Conservation (phyloP, 768 basidiomycete species). For the Neoboletus subvelutipes region DNA sequence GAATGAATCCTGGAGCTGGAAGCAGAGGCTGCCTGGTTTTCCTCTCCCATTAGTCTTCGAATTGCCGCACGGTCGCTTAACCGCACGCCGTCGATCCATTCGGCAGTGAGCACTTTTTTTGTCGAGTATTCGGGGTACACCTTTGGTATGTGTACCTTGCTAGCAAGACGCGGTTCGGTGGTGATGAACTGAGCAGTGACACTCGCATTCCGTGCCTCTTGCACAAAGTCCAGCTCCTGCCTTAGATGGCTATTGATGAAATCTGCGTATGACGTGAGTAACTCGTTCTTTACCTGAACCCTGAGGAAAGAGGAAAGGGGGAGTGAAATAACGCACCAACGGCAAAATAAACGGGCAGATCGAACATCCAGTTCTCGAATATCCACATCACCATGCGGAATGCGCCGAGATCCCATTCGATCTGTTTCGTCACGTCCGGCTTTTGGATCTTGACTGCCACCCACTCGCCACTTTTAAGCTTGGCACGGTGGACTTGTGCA, state of each 20-base stretch:
- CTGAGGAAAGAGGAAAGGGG: background rate
- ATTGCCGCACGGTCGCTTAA: slow-evolving; percentile 64
- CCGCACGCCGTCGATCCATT: slow-evolving; percentile 81
- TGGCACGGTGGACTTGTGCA: slow-evolving; percentile 88
- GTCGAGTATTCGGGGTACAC: slow-evolving; percentile 74
- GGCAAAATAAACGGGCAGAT: slow-evolving; percentile 79
- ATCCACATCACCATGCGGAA: slow-evolving; percentile 77
- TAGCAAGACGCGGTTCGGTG: slow-evolving; percentile 64
- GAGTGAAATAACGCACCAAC: slow-evolving; percentile 50
- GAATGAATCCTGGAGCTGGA: background rate
- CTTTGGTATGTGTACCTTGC: slow-evolving; percentile 75
- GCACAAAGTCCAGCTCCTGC: slow-evolving; percentile 77
- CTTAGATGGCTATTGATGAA: slow-evolving; percentile 81
- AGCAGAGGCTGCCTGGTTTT: slow-evolving; percentile 3
- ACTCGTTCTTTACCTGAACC: background rate
- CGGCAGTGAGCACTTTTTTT: slow-evolving; percentile 76
- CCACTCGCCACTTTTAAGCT: slow-evolving; percentile 52
- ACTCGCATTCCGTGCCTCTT: slow-evolving; percentile 76
- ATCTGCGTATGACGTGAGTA: slow-evolving; percentile 39
- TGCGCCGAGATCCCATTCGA: slow-evolving; percentile 77
- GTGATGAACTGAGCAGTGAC: slow-evolving; percentile 68
- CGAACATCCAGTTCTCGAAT: slow-evolving; percentile 78
- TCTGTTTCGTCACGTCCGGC: slow-evolving; percentile 81
- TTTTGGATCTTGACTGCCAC: slow-evolving; percentile 96
- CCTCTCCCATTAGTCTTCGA: slow-evolving; percentile 57